These are phyloP conservation scores for Rhizopogon vesiculosus DNA, from an alignment of 768 basidiomycete genomes.

Conservation along the genomic window DNA sequence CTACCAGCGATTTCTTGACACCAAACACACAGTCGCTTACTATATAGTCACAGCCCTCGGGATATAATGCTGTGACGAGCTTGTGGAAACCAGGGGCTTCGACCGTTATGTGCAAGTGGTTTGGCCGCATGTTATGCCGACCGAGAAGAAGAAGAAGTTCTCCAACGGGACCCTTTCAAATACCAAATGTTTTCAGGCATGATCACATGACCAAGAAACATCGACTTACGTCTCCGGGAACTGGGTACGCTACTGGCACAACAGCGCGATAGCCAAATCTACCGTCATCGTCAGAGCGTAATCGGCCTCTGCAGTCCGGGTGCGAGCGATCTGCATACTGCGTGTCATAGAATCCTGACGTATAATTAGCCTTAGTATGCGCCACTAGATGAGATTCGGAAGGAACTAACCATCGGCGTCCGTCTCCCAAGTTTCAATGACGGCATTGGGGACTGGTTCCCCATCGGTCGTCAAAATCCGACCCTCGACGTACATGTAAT, in stretches of 20 bases:
- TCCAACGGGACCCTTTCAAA: constrained; percentile 64
- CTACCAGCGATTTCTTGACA: constrained; percentile 71
- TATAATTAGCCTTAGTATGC: not conserved
- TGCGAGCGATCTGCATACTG: constrained; percentile 51
- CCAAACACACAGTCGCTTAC: constrained; percentile 78
- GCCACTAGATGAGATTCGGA: constrained; percentile 29
- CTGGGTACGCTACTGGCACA: constrained; percentile 65
- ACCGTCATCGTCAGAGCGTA: constrained; percentile 57
- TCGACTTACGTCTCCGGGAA: constrained; percentile 58
- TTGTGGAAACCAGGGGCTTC: constrained; percentile 69
- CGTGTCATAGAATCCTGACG: constrained; percentile 31
- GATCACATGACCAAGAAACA: constrained; percentile 2
- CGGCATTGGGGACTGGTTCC: constrained; percentile 56
- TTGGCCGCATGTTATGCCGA: constrained; percentile 76
- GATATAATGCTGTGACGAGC: constrained; percentile 71
- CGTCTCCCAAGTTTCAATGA: constrained; percentile 84
- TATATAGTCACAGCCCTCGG: constrained; percentile 63
- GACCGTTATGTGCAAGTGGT: constrained; percentile 74
- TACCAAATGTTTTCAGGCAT: constrained; percentile 6
- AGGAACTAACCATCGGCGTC: constrained; percentile 47
- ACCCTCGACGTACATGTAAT: constrained; percentile 80
- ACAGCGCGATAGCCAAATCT: constrained; percentile 67
- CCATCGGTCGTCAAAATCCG: constrained; percentile 55
- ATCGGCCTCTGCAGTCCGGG: constrained; percentile 72
- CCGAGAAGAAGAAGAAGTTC: constrained; percentile 48